Evolutionary conservation across 805 yeast genomes (phyloP).

Genomic region (Priceomyces fermenticarens): DNA sequence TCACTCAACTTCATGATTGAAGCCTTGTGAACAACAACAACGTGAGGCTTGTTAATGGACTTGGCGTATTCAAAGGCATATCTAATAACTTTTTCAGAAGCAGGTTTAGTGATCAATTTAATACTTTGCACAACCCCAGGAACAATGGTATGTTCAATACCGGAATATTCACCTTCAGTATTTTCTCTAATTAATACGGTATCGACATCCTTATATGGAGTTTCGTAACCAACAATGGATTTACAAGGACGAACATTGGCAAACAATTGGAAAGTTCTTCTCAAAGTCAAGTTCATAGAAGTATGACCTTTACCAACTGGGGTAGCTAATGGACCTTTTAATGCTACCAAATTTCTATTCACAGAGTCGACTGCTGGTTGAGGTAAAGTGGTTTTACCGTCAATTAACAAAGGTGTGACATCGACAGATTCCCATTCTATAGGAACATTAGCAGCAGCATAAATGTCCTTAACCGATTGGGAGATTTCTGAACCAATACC

Average conservation of each 20-base stretch:
- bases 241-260: conserved; percentile 98
- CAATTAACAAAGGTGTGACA: conserved; percentile 87
- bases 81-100: conserved; percentile 94
- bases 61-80: conserved; percentile 97
- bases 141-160: conserved; percentile 96
- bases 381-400: conserved; percentile 93
- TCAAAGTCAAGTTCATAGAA: conserved; percentile 92
- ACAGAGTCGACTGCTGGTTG: conserved; percentile 88
- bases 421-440: conserved; percentile 97
- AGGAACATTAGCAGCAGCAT: conserved; percentile 92
- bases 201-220: conserved; percentile 87
- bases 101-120: conserved; percentile 93
- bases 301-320: conserved; percentile 99
- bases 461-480: conserved; percentile 88
- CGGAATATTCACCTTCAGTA: conserved; percentile 99
- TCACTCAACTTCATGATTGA: conserved; percentile 97
- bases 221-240: conserved; percentile 88
- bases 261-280: conserved; percentile 93
- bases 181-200: conserved; percentile 97
- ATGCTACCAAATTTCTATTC: conserved; percentile 89
- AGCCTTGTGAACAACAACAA: conserved; percentile 96
- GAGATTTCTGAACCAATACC: conserved; percentile 98
- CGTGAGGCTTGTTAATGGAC: conserved; percentile 81
- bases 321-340: conserved; percentile 97
- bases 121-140: conserved; percentile 99